Conservation (phyloP, 2,329 filamentous ascomycete species). For the Grosmannia penicillata region DNA sequence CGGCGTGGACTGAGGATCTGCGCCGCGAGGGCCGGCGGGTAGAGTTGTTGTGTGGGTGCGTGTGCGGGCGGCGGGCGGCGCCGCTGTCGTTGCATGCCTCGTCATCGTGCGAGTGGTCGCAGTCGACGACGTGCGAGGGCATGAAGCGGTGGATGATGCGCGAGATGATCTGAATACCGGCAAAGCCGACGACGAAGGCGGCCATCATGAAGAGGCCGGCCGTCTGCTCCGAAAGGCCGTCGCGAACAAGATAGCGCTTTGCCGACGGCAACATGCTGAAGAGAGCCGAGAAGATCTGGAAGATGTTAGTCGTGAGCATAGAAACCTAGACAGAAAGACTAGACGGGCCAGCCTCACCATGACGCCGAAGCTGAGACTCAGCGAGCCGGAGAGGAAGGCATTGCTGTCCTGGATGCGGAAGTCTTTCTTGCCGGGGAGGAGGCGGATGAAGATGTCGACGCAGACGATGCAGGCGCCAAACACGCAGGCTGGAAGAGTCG, state of each 20-base stretch:
- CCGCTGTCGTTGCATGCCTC: constrained; percentile 20
- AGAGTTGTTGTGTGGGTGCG: neutral
- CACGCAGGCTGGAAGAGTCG: constrained; percentile 53
- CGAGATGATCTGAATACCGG: constrained; percentile 62
- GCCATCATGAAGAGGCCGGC: constrained; percentile 56
- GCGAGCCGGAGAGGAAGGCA: constrained; percentile 69
- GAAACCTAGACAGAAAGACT: constrained; percentile 2
- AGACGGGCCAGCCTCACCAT: too few species aligned
- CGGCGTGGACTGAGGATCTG: neutral
- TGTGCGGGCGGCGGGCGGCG: constrained; percentile 12
- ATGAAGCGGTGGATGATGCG: constrained; percentile 58
- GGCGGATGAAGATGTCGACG: constrained; percentile 62
- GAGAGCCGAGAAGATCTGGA: constrained; percentile 74
- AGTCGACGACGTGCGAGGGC: constrained; percentile 68
- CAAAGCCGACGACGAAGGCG: constrained; percentile 56
- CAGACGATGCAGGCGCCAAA: constrained; percentile 75
- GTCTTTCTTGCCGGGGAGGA: constrained; percentile 55
- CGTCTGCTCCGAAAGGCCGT: constrained; percentile 47
- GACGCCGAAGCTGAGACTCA: constrained; percentile 89
- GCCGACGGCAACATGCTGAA: constrained; percentile 89
- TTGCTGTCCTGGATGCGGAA: constrained; percentile 88
- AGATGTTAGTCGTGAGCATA: neutral
- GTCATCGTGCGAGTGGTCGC: constrained; percentile 58
- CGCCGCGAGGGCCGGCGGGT: neutral
- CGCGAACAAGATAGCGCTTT: constrained; percentile 58